Percentiles rank a stretch among this genome's conserved stretches.
phyloP scores from a whole-genome alignment of 1,284 basidiomycete species.

The Microstroma glucosiphilum region DNA sequence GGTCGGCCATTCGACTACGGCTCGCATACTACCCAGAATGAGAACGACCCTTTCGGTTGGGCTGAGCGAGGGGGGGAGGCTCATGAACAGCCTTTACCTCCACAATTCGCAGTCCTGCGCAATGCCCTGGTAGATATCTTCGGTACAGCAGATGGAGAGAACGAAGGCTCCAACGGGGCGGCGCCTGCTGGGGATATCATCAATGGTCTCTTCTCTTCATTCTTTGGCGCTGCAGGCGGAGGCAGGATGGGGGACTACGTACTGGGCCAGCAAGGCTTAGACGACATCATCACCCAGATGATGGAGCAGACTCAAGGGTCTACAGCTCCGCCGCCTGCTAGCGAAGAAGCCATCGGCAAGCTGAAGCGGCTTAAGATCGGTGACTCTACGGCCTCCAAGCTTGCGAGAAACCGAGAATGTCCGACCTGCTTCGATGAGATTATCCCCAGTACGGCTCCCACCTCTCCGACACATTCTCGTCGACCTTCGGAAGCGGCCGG shows the following conservation, averaged over 20 bases:
- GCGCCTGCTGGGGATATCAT: too few relatives aligned
- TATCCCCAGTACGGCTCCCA: conserved; percentile 11
- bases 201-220: too few relatives aligned
- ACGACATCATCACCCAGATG: conserved; percentile 42
- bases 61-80: too few relatives aligned
- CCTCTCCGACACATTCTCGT: background rate
- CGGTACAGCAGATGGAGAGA: background rate
- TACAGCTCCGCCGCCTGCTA: conserved; percentile 33
- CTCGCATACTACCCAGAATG: too few relatives aligned
- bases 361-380: conserved; percentile 26
- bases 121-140: too few relatives aligned
- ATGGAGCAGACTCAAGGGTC: conserved; percentile 41
- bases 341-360: conserved; percentile 31
- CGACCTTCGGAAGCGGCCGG: background rate
- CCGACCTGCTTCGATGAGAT: conserved; percentile 44
- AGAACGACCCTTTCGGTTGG: too few relatives aligned
- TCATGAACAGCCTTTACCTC: too few relatives aligned
- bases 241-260: conserved; percentile 40
- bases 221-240: conserved; percentile 14
- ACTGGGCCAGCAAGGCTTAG: conserved; percentile 33
- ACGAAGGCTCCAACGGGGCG: too few relatives aligned
- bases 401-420: conserved; percentile 36
- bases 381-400: conserved; percentile 14
- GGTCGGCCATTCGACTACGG: conserved; percentile 35
- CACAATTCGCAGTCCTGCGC: too few relatives aligned